A percentile compares a stretch with the other conserved stretches of the same genome.
phyloP scores from a whole-genome alignment of 495 filamentous ascomycete genomes.

The Trichocladium uniseriatum region DNA sequence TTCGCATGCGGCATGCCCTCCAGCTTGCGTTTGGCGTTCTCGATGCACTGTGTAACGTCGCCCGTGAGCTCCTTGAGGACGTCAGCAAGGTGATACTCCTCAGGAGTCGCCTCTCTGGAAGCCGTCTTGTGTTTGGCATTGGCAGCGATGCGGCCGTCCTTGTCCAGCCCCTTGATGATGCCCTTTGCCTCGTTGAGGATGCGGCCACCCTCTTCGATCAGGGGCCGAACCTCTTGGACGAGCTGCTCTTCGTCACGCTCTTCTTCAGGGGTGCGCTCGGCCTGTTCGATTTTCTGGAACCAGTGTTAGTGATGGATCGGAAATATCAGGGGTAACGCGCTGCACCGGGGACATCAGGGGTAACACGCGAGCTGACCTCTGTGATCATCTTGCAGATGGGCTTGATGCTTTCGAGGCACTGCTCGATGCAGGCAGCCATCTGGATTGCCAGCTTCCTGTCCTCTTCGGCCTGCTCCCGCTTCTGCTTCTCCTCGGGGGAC shows the following conservation, averaged over 20 bases:
- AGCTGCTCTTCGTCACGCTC: slow-evolving; percentile 87
- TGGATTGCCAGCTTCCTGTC: slow-evolving; percentile 69
- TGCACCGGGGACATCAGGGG: not conserved
- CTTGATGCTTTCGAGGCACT: slow-evolving; percentile 72
- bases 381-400: slow-evolving; percentile 84
- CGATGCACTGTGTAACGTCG: slow-evolving; percentile 63
- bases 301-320: not conserved
- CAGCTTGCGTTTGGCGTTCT: slow-evolving; percentile 75
- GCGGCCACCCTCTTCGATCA: slow-evolving; percentile 73
- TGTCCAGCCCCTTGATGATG: slow-evolving; percentile 80
- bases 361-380: slow-evolving; percentile 58
- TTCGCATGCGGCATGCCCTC: slow-evolving; percentile 88
- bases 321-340: too few relatives aligned
- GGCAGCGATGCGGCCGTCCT: slow-evolving; percentile 76
- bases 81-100: slow-evolving; percentile 80
- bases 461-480: slow-evolving; percentile 49
- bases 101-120: slow-evolving; percentile 72
- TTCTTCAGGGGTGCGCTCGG: slow-evolving; percentile 76
- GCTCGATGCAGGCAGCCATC: slow-evolving; percentile 63
- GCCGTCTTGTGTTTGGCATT: slow-evolving; percentile 76
- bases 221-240: slow-evolving; percentile 72
- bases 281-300: slow-evolving; percentile 60
- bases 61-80: slow-evolving; percentile 65
- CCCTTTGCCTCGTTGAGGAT: slow-evolving; percentile 86
- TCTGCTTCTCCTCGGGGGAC: slow-evolving; percentile 42